A percentile compares a stretch with the other conserved stretches of the same genome.
Evolutionary conservation across 2,329 filamentous ascomycete species (phyloP).

Genomic region (Hortaea werneckii): DNA sequence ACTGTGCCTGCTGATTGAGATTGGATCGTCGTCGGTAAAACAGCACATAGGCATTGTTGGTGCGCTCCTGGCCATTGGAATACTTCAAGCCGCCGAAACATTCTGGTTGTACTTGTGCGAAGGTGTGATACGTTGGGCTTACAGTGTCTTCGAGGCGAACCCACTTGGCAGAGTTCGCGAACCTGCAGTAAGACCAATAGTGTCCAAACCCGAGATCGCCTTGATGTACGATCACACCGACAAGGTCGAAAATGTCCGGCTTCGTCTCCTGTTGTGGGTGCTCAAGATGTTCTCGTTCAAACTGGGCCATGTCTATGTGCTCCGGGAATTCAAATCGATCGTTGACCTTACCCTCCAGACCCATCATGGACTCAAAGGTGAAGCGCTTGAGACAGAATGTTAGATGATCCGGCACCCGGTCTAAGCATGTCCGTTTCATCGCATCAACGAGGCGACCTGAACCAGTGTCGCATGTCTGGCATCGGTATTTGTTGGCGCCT

Average conservation of each 20-base stretch:
- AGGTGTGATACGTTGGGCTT: conserved; percentile 62
- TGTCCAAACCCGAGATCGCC: conserved; percentile 94
- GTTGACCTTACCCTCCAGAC: conserved; percentile 80
- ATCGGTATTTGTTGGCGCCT: conserved; percentile 96
- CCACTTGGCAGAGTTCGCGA: conserved; percentile 58
- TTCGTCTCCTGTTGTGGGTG: conserved; percentile 45
- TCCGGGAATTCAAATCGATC: conserved; percentile 84
- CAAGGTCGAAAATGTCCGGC: conserved; percentile 79
- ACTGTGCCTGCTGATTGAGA: not conserved
- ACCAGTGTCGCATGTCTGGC: conserved; percentile 70
- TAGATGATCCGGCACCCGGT: conserved; percentile 83
- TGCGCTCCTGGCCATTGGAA: conserved; percentile 49
- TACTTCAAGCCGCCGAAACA: conserved; percentile 51
- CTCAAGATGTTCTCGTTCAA: conserved; percentile 76
- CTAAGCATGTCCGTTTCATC: conserved; percentile 76
- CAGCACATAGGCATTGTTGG: conserved; percentile 82
- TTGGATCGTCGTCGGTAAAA: conserved; percentile 68
- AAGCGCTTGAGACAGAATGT: conserved; percentile 93
- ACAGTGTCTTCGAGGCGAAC: conserved; percentile 90
- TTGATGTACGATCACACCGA: conserved; percentile 88
- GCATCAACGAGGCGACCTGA: conserved; percentile 62
- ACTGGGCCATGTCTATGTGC: conserved; percentile 76
- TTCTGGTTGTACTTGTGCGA: conserved; percentile 57
- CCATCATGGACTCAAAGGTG: conserved; percentile 63
- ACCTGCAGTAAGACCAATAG: conserved; percentile 91